Base-by-base conservation (phyloP, 2,329 filamentous ascomycete species). In the Colletotrichum falcatum region DNA sequence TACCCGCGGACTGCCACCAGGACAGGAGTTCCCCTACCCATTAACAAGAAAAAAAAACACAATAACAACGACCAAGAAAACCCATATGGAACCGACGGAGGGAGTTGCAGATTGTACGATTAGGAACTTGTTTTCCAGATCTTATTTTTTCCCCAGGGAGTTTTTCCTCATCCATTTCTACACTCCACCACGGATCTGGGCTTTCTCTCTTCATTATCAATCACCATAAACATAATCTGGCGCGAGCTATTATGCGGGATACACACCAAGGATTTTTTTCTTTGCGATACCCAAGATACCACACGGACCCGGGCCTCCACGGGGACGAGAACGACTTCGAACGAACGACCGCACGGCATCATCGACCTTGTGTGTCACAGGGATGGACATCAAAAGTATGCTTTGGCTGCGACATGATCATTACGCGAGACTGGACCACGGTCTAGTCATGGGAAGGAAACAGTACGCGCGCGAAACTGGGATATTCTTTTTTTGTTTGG, bases 211-310 rank as follows among this genome's bases (percentile, higher is more conserved):
- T 28, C 67, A 39, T 71, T 49, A 44, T 56, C 66, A 63, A 63
- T 67, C 64, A 70, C 37, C 61, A 65, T 71, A 73, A 44, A 73
- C 66, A 59, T 71, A 72, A 72, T 72, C 53, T 56, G 63, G 72
- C 72, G 70, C 72, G 37, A 72, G 72, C 72, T 66, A 46, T 63
- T 60, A 70, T 65, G 63, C 64, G 70, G 69, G 70, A 68, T 68
- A 70, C 51, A 63, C 44, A 44, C 18, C 62, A 70, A 65, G 66
- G 70, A 58, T 56, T 60, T 72, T 60, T 72, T 70, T 70, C 62
- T 72, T 73, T 67, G 59, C 66, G 72, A 73, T 73, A 73, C 72
- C 72, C 71, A 70, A 70, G 60, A 68, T 68, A 67, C 64, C 62
- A 62, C 39, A 61, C 58, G 61, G 66, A 54, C 60, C 69, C 54